phyloP scores from a whole-genome alignment of 441 rosid genomes.

The Mallotus repandus region DNA sequence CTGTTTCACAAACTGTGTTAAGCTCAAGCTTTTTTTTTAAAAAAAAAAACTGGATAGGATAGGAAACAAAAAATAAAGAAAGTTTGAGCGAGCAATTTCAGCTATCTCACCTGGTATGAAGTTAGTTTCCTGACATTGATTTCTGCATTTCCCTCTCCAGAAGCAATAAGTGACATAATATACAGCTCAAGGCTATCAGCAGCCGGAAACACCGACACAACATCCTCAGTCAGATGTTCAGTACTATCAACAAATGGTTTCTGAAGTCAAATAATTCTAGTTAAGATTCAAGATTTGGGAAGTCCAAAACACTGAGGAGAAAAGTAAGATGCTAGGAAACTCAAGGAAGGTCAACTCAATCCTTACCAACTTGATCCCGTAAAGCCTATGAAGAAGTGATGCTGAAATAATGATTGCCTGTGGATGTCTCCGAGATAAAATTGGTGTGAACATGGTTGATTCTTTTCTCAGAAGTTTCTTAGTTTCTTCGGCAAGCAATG shows the following conservation, averaged over 20 bases:
- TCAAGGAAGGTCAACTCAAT: slow-evolving; percentile 24
- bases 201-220: slow-evolving; percentile 84
- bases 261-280: slow-evolving; percentile 45
- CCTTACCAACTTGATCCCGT: slow-evolving; percentile 87
- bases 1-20: not conserved
- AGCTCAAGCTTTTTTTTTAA: not conserved
- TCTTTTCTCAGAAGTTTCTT: slow-evolving; percentile 79
- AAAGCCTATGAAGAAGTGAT: slow-evolving; percentile 88
- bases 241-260: slow-evolving; percentile 92
- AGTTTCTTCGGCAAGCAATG: slow-evolving; percentile 88
- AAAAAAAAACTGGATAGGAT: not conserved
- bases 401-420: slow-evolving; percentile 73
- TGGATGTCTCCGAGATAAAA: slow-evolving; percentile 85
- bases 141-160: slow-evolving; percentile 70
- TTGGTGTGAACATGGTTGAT: slow-evolving; percentile 65
- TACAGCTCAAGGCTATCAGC: slow-evolving; percentile 94
- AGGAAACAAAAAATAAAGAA: not conserved
- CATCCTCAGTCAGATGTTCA: slow-evolving; percentile 94
- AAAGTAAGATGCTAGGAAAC: slow-evolving; percentile 8
- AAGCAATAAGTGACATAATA: slow-evolving; percentile 62
- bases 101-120: slow-evolving; percentile 72
- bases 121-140: slow-evolving; percentile 63
- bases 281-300: slow-evolving; percentile 21
- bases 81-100: slow-evolving; percentile 8
- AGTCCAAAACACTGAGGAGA: slow-evolving; percentile 2